These are phyloP conservation scores for Juglanconis oblonga DNA, from an alignment of 2,329 filamentous ascomycete species.

Conservation along the genomic window DNA sequence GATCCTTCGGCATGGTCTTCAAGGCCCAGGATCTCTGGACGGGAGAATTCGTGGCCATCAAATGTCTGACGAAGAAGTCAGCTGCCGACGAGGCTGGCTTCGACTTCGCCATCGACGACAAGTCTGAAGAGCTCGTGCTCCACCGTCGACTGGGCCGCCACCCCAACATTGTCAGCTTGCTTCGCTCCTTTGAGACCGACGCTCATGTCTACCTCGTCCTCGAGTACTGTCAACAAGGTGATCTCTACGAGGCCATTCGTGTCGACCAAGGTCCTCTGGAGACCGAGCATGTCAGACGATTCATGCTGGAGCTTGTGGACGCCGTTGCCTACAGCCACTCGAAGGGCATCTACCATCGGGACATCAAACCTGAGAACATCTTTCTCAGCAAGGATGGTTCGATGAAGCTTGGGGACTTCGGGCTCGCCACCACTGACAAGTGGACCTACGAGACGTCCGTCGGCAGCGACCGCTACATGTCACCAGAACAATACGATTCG, in stretches of 20 bases:
- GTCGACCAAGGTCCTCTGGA: constrained; percentile 82
- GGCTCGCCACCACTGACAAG: constrained; percentile 81
- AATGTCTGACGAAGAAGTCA: constrained; percentile 85
- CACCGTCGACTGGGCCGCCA: constrained; percentile 78
- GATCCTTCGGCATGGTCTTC: constrained; percentile 98
- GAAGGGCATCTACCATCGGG: constrained; percentile 90
- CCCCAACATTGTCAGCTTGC: constrained; percentile 88
- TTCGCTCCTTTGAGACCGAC: constrained; percentile 88
- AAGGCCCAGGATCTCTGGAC: constrained; percentile 79
- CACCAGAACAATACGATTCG: constrained; percentile 95
- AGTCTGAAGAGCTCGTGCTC: constrained; percentile 75
- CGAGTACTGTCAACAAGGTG: constrained; percentile 92
- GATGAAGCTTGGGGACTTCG: constrained; percentile 97
- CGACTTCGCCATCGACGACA: constrained; percentile 74
- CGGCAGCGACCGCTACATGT: constrained; percentile 98
- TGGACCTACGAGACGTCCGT: constrained; percentile 94
- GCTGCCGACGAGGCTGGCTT: constrained; percentile 58
- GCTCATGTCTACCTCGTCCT: constrained; percentile 88
- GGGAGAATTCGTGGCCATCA: constrained; percentile 83
- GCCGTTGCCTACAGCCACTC: constrained; percentile 88
- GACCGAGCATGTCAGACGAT: constrained; percentile 93
- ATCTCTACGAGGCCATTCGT: constrained; percentile 96
- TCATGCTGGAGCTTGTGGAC: constrained; percentile 92
- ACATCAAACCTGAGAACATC: constrained; percentile 99
- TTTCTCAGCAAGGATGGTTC: constrained; percentile 82